Evolutionary conservation across 208 protist species (phyloP), one percentile per base, ranked within the genome.

Genomic region (Phytomonas sp.): DNA sequence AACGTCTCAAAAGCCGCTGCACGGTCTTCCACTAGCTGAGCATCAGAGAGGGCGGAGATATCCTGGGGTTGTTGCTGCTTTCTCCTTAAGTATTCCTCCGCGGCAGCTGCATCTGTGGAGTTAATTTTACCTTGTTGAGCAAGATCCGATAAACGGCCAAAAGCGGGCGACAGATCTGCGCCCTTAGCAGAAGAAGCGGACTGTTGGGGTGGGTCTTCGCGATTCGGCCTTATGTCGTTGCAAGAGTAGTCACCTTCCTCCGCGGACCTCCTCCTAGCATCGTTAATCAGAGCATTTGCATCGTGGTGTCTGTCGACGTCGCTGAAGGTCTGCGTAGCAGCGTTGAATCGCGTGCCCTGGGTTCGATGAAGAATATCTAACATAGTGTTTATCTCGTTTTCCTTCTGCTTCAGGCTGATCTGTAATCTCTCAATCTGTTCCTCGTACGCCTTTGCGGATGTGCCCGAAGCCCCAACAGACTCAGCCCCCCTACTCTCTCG

Each of bases 361-460:
- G 69, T 69, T 36, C 62, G 26, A 32, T 94, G 81, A n/a, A 97
- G 51, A 67, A 96, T 86, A 43, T 83, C 79, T 60, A 98, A 80
- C 6, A 98, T 75, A 75, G 93, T 87, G 67, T 90, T 90, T 75
- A 96, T 81, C 72, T 98, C 94, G 70, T 96, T 96, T 66, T 98
- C 92, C 30, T 96, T 95, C 67, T 96, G 90, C 76, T 96, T 82
- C 17, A 98, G 75, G 56, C 84, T 92, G 3, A 87, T 40, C 67
- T 85, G 80, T 30, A 98, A 78, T 43, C 79, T 69, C 15, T 81
- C 64, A 23, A 94, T 73, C 64, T 91, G 81, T 17, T 72, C 71
- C 33, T 79, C 78, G 64, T 80, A 85, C 26, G 73, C 71, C 0
- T 83, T 46, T 46, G 40, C 11, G 40, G 40, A 23, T 46, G 40